phyloP scores from a whole-genome alignment of 306 rosid genomes.

The Abrus pulchellus region DNA sequence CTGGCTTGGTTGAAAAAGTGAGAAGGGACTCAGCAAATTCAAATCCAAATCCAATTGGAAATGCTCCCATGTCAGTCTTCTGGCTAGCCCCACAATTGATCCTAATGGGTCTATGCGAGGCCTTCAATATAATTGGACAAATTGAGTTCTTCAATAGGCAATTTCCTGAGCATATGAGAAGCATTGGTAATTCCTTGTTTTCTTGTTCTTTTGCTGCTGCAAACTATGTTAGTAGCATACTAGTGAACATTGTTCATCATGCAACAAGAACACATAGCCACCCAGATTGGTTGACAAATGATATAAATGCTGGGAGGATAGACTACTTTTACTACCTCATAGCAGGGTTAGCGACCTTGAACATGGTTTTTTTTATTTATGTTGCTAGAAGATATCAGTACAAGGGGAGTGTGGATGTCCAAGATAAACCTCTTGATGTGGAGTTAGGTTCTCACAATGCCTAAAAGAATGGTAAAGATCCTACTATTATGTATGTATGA shows the following conservation, averaged over 20 bases:
- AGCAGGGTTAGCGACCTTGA: conserved; percentile 56
- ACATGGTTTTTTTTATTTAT: conserved; percentile 55
- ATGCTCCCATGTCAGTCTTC: conserved; percentile 56
- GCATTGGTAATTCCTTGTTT: conserved; percentile 68
- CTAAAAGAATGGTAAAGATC: not conserved
- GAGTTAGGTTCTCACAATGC: conserved; percentile 11
- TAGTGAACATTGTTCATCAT: conserved; percentile 60
- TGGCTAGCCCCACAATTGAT: conserved; percentile 73
- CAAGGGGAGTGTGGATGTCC: conserved; percentile 45
- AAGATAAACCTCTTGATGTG: conserved; percentile 5
- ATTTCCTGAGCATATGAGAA: conserved; percentile 77
- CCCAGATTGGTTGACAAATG: conserved; percentile 72
- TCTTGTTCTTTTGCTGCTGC: conserved; percentile 55
- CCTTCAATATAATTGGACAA: conserved; percentile 60
- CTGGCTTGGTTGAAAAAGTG: conserved; percentile 63
- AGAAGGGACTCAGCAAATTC: conserved; percentile 59
- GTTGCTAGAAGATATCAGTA: conserved; percentile 61
- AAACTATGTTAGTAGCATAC: conserved; percentile 54
- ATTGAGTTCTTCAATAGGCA: conserved; percentile 74
- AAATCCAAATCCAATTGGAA: conserved; percentile 40
- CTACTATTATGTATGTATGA: not conserved
- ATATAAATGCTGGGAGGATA: conserved; percentile 69
- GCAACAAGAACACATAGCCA: conserved; percentile 40
- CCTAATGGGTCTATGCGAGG: conserved; percentile 69
- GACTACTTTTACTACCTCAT: conserved; percentile 73